A percentile compares a stretch with the other conserved stretches of the same genome.
phyloP scores from a whole-genome alignment of 495 filamentous ascomycete species.

The Cryomyces minteri region DNA sequence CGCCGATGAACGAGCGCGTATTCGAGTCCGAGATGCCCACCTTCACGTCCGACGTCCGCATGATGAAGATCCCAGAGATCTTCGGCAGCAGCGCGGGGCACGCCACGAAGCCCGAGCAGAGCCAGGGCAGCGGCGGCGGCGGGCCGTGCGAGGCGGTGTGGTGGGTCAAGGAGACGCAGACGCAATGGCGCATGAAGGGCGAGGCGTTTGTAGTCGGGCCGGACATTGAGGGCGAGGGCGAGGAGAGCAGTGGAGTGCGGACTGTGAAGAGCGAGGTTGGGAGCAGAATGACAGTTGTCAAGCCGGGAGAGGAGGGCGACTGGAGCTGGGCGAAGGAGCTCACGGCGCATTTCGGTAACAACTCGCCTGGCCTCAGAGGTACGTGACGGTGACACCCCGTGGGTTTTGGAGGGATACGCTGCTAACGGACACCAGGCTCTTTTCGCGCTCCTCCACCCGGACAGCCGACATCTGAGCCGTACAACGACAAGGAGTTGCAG shows the following conservation, averaged over 20 bases:
- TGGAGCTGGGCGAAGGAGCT: constrained; percentile 53
- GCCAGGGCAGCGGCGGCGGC: constrained; percentile 38
- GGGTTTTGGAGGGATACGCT: background rate
- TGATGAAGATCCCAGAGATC: constrained; percentile 63
- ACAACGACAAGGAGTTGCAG: constrained; percentile 30
- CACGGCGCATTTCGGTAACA: constrained; percentile 73
- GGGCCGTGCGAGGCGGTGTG: constrained; percentile 64
- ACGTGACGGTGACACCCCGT: constrained; percentile 1
- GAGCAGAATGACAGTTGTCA: constrained; percentile 21
- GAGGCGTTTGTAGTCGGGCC: constrained; percentile 35
- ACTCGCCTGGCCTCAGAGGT: constrained; percentile 42
- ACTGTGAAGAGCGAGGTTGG: constrained; percentile 29
- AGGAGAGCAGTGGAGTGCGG: constrained; percentile 26
- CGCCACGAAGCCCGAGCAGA: constrained; percentile 16
- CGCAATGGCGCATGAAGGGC: constrained; percentile 76
- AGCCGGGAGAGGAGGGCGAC: constrained; percentile 10
- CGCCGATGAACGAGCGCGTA: constrained; percentile 41
- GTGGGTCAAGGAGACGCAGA: constrained; percentile 51
- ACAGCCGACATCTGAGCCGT: constrained; percentile 26
- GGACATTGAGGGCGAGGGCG: constrained; percentile 29
- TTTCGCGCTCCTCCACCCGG: constrained; percentile 70
- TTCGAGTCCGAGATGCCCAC: constrained; percentile 61
- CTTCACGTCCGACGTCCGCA: constrained; percentile 76
- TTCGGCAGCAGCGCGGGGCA: constrained; percentile 25
- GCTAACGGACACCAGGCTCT: constrained; percentile 23